Conservation (phyloP, 75 land plant species). For the Cryptomeria japonica region DNA sequence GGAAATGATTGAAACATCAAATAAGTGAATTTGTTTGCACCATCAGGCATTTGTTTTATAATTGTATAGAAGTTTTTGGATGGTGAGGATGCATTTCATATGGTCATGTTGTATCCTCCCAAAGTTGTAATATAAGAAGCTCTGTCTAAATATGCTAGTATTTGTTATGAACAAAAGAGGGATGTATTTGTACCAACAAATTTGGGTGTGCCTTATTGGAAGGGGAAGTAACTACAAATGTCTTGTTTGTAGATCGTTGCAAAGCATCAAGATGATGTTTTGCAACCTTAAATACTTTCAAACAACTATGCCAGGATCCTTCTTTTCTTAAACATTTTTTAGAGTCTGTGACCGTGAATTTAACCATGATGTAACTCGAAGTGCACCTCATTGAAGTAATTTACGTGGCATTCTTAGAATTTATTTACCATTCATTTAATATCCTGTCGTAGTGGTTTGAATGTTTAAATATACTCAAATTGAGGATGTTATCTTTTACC, state of each 20-base stretch:
- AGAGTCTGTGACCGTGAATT: not conserved
- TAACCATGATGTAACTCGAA: not conserved
- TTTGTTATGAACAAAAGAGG: not conserved
- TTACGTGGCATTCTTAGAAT: not conserved
- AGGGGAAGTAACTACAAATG: not conserved
- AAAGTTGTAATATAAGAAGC: not conserved
- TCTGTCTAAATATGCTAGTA: not conserved
- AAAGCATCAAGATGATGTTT: not conserved
- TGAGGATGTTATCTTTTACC: not conserved
- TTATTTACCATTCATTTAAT: not conserved
- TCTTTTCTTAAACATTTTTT: not conserved
- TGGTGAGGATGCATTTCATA: conserved; percentile 3
- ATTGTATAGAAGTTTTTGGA: not conserved
- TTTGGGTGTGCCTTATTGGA: not conserved
- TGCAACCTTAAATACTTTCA: not conserved
- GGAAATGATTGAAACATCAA: not conserved
- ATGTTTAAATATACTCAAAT: not conserved
- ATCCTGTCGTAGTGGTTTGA: not conserved
- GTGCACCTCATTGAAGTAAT: not conserved
- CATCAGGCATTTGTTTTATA: not conserved
- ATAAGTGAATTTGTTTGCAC: not conserved
- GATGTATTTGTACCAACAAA: not conserved
- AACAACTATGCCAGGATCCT: not conserved
- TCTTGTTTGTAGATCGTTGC: conserved; percentile 1
- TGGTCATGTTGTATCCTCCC: not conserved